Evolutionary conservation across 2,329 filamentous ascomycete genomes (phyloP).

Genomic region (Epichloe coenophiala): DNA sequence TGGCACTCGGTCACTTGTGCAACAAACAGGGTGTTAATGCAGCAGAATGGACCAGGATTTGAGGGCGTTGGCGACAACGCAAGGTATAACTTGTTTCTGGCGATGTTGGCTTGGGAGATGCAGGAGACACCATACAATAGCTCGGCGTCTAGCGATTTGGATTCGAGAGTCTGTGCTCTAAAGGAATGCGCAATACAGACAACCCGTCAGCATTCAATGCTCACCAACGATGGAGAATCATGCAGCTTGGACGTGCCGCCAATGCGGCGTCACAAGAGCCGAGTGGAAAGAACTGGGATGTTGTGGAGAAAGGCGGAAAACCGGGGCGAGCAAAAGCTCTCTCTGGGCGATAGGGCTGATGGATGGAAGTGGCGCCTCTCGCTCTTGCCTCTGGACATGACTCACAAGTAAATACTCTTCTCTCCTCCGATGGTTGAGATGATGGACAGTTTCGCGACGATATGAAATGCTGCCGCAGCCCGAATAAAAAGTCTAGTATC

Average conservation of each 20-base stretch:
- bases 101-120: background rate
- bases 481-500: background rate
- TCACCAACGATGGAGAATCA: background rate
- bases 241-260: background rate
- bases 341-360: background rate
- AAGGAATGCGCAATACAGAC: background rate
- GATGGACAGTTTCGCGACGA: background rate
- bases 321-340: background rate
- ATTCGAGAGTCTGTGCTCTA: background rate
- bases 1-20: background rate
- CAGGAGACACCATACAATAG: background rate
- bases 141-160: background rate
- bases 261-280: background rate
- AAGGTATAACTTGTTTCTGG: background rate
- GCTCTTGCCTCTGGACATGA: background rate
- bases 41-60: background rate
- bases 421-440: background rate
- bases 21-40: background rate
- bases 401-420: background rate
- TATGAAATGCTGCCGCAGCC: no score
- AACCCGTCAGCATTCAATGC: background rate
- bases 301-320: constrained; percentile 1
- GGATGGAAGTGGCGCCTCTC: background rate
- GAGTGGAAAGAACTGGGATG: background rate
- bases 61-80: background rate